Evolutionary conservation across 192 early-diverging fungal genomes (phyloP).

Genomic region (Jimgerdemannia flammicorona): DNA sequence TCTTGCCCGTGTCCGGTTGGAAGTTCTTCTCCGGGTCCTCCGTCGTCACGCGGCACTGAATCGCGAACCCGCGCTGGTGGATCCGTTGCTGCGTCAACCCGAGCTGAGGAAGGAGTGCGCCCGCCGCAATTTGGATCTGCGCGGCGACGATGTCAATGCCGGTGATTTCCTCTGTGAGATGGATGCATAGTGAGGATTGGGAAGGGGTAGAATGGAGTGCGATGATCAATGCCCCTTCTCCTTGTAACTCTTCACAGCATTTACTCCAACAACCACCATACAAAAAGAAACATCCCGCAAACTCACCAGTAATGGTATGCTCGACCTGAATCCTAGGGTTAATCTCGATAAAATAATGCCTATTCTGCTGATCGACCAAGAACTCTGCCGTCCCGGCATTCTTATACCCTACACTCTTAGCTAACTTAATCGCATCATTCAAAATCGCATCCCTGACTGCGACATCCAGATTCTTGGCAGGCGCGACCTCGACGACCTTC

Average conservation of each 20-base stretch:
- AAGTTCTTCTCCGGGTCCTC: constrained; percentile 92
- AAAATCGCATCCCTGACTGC: constrained; percentile 74
- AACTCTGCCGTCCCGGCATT: constrained; percentile 98
- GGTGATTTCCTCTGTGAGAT: constrained; percentile 77
- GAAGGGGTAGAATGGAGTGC: not conserved
- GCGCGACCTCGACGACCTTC: constrained; percentile 94
- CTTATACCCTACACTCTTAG: constrained; percentile 82
- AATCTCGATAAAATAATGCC: constrained; percentile 97
- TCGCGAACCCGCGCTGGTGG: constrained; percentile 77
- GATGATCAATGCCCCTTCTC: too few species aligned
- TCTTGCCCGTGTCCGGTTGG: constrained; percentile 94
- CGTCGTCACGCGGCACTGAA: constrained; percentile 96
- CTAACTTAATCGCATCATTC: constrained; percentile 89
- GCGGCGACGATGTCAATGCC: constrained; percentile 92
- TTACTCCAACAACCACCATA: not conserved
- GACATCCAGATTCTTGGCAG: constrained; percentile 68
- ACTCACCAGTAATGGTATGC: constrained; percentile 78
- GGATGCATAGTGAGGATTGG: not conserved
- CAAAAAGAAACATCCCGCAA: not conserved
- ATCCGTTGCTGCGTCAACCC: constrained; percentile 81
- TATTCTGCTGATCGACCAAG: constrained; percentile 81
- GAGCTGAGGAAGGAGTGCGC: constrained; percentile 72
- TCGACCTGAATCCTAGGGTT: constrained; percentile 99
- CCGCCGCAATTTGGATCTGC: constrained; percentile 94
- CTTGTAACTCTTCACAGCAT: not conserved